phyloP scores from a whole-genome alignment of 1,139 yeast species.

The Taphrina confusa region DNA sequence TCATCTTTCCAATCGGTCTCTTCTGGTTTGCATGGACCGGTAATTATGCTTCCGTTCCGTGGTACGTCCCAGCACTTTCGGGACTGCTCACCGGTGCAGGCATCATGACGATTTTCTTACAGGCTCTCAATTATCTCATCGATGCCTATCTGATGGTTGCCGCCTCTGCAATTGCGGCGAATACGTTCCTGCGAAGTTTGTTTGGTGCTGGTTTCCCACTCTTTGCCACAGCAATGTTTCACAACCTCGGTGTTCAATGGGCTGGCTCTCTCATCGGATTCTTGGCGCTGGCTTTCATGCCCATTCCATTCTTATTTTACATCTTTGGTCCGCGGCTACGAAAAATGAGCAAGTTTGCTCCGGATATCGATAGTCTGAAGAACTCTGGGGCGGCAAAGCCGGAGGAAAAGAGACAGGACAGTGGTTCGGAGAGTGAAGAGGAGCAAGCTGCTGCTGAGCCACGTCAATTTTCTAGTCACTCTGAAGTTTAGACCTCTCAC shows the following conservation, averaged over 20 bases:
- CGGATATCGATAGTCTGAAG: conserved; percentile 3
- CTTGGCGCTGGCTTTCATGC: conserved; percentile 53
- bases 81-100: conserved; percentile 39
- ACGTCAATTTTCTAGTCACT: neutral
- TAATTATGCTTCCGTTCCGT: conserved; percentile 34
- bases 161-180: conserved; percentile 74
- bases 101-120: conserved; percentile 45
- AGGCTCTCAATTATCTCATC: conserved; percentile 55
- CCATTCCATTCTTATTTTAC: conserved; percentile 57
- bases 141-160: conserved; percentile 58
- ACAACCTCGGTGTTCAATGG: conserved; percentile 58
- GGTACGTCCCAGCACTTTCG: conserved; percentile 39
- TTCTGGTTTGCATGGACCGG: conserved; percentile 40
- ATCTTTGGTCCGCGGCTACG: conserved; percentile 13
- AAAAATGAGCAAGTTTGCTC: conserved; percentile 8
- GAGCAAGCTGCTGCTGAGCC: neutral
- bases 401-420: neutral
- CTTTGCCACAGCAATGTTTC: conserved; percentile 48
- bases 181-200: conserved; percentile 57
- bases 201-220: conserved; percentile 48
- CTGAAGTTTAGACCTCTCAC: neutral
- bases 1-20: conserved; percentile 36
- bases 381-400: neutral
- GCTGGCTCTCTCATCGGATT: conserved; percentile 58
- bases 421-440: neutral